These are phyloP conservation scores for Domatiomyces globalis DNA, from an alignment of 2,329 filamentous ascomycete species.

Conservation along the genomic window DNA sequence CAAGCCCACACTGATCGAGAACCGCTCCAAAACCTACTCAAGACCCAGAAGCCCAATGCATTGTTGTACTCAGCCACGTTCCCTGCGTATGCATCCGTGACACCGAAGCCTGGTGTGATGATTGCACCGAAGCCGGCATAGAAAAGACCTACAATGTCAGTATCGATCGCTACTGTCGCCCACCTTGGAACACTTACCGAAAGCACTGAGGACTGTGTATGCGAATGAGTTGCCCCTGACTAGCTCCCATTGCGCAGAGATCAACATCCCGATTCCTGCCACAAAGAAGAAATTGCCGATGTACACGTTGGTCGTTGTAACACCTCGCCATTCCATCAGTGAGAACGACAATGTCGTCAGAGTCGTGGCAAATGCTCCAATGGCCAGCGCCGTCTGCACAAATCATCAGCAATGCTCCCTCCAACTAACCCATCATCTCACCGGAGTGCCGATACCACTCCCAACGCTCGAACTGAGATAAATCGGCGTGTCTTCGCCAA, in stretches of 20 bases:
- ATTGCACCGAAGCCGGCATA: conserved; percentile 38
- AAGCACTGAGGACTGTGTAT: conserved; percentile 42
- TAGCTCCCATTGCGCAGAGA: conserved; percentile 44
- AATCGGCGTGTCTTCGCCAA: background rate
- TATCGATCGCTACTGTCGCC: conserved; percentile 2
- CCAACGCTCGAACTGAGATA: background rate
- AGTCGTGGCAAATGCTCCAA: conserved; percentile 11
- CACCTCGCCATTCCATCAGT: conserved; percentile 41
- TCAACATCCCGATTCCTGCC: conserved; percentile 37
- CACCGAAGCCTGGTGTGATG: conserved; percentile 34
- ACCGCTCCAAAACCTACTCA: conserved; percentile 22
- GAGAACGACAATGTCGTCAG: conserved; percentile 6
- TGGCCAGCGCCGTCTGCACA: background rate
- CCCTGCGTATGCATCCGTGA: conserved; percentile 31
- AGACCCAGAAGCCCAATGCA: conserved; percentile 37
- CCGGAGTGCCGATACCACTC: background rate
- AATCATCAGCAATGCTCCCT: background rate
- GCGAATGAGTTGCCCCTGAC: conserved; percentile 39
- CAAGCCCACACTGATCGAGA: background rate
- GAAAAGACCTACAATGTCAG: conserved; percentile 26
- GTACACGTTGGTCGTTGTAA: conserved; percentile 38
- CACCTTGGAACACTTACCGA: conserved; percentile 26
- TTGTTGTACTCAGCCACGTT: conserved; percentile 32
- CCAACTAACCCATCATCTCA: background rate
- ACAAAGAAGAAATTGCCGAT: conserved; percentile 43